Evolutionary conservation across 441 rosid genomes (phyloP), one percentile per base, ranked within the genome.

Genomic region (Brassica balearica): DNA sequence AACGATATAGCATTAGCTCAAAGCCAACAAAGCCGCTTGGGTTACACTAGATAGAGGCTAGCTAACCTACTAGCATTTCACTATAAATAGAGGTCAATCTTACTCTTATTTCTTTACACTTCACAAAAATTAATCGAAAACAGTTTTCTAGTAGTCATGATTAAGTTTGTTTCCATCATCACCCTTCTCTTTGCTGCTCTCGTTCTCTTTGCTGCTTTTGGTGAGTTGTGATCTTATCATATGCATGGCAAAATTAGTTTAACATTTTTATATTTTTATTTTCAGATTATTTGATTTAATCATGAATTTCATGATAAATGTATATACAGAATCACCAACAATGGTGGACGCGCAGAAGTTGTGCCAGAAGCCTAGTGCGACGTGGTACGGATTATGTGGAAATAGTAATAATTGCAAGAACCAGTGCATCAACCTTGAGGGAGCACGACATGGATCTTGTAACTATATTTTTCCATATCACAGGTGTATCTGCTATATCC

Each of bases 171-270:
- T 66, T 19, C 81, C 25, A 72, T 77, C 72, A 6, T 58, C 10
- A 20, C 76, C 19, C 55, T 77, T 72, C 4, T 77, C 8, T 77
- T 77, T 7, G 63, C 55, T 19, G 77, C 63, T 32, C 72, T 72
- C 32, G 73, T 78, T 66, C 4, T 78, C 73, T 78, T 78, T 43
- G 68, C 77, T 46, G 55, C 73, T 58, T 10, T 77, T 41, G 80
- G 80, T 77, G 25, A 77, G 76, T 71, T 63, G 25, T 27, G 29
- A 64, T 71, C n/a, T 71, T 64, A 64, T 56, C 23, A 56, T 56
- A 7, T 41, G 48, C 27, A 69, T 60, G 27, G 14, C 5, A 10
- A 56, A 10, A 23, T 15, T 7, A 17, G 4, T 56, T 56, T 19
- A 2, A 56, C 19, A 17, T 17, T 17, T 17, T 17, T 17, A 19